Evolutionary conservation across 192 early-diverging fungal species (phyloP).

Genomic region (Entomortierella chlamydospora): DNA sequence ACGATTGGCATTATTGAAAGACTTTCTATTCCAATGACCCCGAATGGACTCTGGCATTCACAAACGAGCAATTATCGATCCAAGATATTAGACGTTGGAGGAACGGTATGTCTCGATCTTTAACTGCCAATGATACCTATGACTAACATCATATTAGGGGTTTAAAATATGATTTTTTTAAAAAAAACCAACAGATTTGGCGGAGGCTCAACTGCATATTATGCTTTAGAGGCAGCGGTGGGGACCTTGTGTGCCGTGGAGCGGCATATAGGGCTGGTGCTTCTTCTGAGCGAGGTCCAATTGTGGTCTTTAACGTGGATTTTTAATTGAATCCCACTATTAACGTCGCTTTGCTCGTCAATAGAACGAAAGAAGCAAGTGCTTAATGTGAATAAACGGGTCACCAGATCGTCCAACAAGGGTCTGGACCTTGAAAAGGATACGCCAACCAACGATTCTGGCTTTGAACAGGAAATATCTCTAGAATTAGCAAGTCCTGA

Average conservation of each 20-base stretch:
- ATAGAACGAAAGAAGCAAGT: neutral
- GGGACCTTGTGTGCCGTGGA: too few species aligned
- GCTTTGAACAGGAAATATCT: slow-evolving; percentile 2
- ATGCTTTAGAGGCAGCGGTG: too few species aligned
- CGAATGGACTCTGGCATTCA: slow-evolving; percentile 3
- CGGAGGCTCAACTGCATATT: too few species aligned
- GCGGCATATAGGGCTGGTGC: too few species aligned
- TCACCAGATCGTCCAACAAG: slow-evolving; percentile 1
- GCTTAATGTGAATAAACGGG: slow-evolving; percentile 1
- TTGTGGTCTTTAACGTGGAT: slow-evolving; percentile 1
- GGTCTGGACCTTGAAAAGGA: slow-evolving; percentile 3
- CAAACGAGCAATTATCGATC: slow-evolving; percentile 1
- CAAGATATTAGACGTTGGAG: slow-evolving; percentile 1
- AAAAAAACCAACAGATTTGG: too few species aligned
- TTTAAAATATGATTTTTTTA: neutral
- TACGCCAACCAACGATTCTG: slow-evolving; percentile 4
- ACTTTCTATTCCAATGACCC: slow-evolving; percentile 6
- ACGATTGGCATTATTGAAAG: slow-evolving; percentile 3
- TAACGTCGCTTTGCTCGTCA: neutral
- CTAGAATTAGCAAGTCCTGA: neutral
- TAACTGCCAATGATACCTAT: slow-evolving; percentile 2
- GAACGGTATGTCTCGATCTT: neutral
- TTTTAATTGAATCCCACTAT: neutral
- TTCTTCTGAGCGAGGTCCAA: too few species aligned
- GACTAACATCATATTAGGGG: neutral